Evolutionary conservation across 352 stramenopile genomes (phyloP), one percentile per base, ranked within the genome.

Genomic region (Globisporangium paddicum): DNA sequence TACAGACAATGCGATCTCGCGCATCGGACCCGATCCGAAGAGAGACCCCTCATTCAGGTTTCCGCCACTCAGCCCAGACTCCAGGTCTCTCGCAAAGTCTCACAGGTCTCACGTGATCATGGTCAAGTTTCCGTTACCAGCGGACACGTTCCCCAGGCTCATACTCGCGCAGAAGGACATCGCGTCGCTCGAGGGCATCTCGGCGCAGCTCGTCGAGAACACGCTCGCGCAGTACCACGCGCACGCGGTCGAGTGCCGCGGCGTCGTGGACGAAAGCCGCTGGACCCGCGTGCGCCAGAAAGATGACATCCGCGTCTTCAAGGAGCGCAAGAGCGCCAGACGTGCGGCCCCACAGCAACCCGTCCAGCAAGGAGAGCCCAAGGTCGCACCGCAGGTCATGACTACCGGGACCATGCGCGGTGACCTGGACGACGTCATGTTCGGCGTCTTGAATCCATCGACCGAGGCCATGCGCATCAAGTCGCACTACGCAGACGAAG

Each of bases 371-470:
- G n/a, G n/a, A n/a, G n/a, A n/a, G n/a, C n/a, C n/a, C n/a, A n/a
- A n/a, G n/a, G n/a, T n/a, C 18, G 30, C 30, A 19, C 48, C 32
- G 3, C 11, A 44, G 48, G 30, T 41, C 48, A 52, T 52, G 45
- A 14, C 14, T 3, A 26, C 38, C 11, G 30, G 48, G 18, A 30
- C 30, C 1, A 35, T 54, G 18, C 0, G 10, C 3, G 48, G 48
- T 9, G 35, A 26, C 48, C 63, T 54, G 16, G 48, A 54, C 30
- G 48, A 54, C n/a, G 48, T 54, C 48, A 54, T 54, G 48, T 54
- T 41, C n/a, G 48, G 28, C 30, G 48, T 54, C 28, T 18, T 40
- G 18, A 54, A 54, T 18, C 48, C 48, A 30, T 42, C 48, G 30
- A 54, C 28, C 30, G 48, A 54, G 48, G 35, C 48, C 26, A 54